These are phyloP conservation scores for Henckelia pumila DNA, from an alignment of 257 asterid species.

Conservation along the genomic window DNA sequence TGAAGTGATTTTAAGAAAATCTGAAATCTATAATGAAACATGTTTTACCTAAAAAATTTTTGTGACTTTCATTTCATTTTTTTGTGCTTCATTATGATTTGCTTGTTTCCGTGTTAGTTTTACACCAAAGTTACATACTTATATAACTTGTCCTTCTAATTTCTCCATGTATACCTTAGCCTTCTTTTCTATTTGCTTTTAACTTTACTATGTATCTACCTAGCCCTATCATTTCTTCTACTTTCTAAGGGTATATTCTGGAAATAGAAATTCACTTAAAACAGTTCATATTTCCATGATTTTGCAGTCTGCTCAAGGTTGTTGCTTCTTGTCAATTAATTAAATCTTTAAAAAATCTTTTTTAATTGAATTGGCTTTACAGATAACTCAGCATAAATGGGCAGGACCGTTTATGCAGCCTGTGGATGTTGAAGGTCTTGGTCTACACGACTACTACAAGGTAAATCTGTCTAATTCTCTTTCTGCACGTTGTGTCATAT, in stretches of 20 bases:
- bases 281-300: conserved; percentile 1
- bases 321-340: not conserved
- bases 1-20: not conserved
- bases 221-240: no score
- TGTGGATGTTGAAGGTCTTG: conserved; percentile 91
- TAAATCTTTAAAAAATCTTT: not conserved
- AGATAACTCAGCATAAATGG: conserved; percentile 87
- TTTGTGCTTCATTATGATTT: not conserved
- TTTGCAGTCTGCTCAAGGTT: conserved; percentile 17
- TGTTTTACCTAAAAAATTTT: not conserved
- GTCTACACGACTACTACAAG: conserved; percentile 72
- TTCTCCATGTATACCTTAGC: not conserved
- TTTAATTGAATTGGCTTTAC: conserved; percentile 29
- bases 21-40: not conserved
- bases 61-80: not conserved
- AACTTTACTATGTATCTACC: not conserved
- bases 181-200: not conserved
- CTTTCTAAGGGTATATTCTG: not conserved
- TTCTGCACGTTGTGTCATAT: not conserved
- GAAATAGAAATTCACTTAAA: not conserved
- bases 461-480: conserved; percentile 33
- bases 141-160: not conserved
- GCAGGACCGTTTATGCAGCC: conserved; percentile 91
- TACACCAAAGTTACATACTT: not conserved
- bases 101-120: no score